Conservation (phyloP, 345 rosid species). For the Arabidopsis arenosa region DNA sequence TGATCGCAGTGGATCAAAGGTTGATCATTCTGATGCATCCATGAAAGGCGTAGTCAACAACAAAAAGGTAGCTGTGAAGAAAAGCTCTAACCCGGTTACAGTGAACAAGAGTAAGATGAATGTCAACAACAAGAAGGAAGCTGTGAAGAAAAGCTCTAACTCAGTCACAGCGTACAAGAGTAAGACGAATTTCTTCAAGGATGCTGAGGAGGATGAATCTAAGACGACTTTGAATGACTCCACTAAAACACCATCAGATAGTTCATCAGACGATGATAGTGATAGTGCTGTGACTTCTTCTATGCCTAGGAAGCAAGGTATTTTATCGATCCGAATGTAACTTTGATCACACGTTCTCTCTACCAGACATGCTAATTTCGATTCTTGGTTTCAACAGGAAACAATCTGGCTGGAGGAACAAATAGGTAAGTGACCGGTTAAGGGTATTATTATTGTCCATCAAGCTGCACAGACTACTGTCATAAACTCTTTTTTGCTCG, state of each 20-base stretch:
- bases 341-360: not conserved
- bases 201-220: constrained; percentile 48
- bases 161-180: constrained; percentile 24
- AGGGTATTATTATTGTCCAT: not conserved
- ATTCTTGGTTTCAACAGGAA: constrained; percentile 29
- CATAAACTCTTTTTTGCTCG: not conserved
- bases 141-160: constrained; percentile 38
- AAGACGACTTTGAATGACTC: constrained; percentile 54
- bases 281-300: constrained; percentile 51
- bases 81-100: not conserved
- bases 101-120: constrained; percentile 33
- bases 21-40: constrained; percentile 24
- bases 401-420: constrained; percentile 29
- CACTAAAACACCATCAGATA: constrained; percentile 64
- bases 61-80: constrained; percentile 45
- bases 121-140: constrained; percentile 42
- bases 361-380: constrained; percentile 15
- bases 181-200: constrained; percentile 38
- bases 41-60: constrained; percentile 32
- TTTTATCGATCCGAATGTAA: not conserved
- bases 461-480: not conserved
- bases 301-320: constrained; percentile 60
- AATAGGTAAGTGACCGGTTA: constrained; percentile 12
- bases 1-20: constrained; percentile 28
- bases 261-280: constrained; percentile 56